Evolutionary conservation across 2,329 filamentous ascomycete species (phyloP).

Genomic region (Raffaelea deltoideospora): DNA sequence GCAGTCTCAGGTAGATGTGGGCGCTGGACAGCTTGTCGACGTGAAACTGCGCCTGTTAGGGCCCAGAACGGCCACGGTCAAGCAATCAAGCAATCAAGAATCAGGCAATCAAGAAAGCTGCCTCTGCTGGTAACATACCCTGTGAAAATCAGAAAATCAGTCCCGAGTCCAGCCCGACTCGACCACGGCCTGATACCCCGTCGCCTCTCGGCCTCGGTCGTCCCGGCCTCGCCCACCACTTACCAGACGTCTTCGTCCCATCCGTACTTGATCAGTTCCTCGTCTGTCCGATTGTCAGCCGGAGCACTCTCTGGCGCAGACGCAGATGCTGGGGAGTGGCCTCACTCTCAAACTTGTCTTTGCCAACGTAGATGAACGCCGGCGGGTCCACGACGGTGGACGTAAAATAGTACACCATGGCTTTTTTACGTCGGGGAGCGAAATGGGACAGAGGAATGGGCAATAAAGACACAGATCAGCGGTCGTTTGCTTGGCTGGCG

Average conservation of each 20-base stretch:
- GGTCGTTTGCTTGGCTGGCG: no score
- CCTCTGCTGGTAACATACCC: no score
- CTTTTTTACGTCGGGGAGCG: no score
- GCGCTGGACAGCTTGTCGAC: constrained; percentile 94
- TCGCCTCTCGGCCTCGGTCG: no score
- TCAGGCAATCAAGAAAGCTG: neutral
- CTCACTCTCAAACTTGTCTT: constrained; percentile 95
- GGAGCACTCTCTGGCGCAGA: neutral
- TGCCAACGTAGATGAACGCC: constrained; percentile 89
- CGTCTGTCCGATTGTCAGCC: constrained; percentile 45
- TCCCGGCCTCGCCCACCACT: no score
- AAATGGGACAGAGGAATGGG: no score
- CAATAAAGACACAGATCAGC: no score
- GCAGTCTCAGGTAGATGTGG: constrained; percentile 84
- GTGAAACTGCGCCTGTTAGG: no score
- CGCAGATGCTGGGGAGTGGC: neutral
- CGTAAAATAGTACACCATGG: constrained; percentile 87
- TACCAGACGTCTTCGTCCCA: constrained; percentile 94
- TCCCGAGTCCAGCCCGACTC: no score
- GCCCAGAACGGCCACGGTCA: no score
- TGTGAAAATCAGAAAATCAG: constrained; percentile 5
- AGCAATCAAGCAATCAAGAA: no score
- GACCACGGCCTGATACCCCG: no score
- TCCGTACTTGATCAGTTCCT: constrained; percentile 88
- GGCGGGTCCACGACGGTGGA: constrained; percentile 70